Evolutionary conservation across 108 stramenopile genomes (phyloP).

Genomic region (Asterionellopsis glacialis): DNA sequence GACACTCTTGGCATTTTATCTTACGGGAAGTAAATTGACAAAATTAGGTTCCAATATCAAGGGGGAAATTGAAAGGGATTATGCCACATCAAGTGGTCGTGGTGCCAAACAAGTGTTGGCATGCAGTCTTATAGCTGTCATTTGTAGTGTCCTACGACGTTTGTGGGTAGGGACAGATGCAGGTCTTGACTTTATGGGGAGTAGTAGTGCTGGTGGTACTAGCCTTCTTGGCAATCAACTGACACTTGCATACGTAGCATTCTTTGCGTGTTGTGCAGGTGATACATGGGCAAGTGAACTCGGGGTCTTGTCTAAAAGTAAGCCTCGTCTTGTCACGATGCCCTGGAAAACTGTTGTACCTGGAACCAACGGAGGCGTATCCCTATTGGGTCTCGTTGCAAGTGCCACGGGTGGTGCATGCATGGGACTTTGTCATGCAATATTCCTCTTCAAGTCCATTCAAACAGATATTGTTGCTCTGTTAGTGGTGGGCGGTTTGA

Average conservation of each 20-base stretch:
- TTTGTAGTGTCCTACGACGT: constrained; percentile 48
- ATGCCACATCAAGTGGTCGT: constrained; percentile 28
- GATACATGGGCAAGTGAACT: constrained; percentile 83
- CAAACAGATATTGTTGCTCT: constrained; percentile 22
- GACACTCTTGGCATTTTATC: constrained; percentile 72
- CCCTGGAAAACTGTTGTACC: constrained; percentile 52
- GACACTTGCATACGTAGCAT: too few species aligned
- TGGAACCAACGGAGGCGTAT: constrained; percentile 85
- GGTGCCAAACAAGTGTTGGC: constrained; percentile 74
- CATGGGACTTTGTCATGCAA: constrained; percentile 47
- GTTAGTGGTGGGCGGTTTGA: constrained; percentile 21
- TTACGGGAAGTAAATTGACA: constrained; percentile 64
- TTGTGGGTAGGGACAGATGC: constrained; percentile 44
- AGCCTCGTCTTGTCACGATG: constrained; percentile 58
- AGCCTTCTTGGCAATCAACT: too few species aligned
- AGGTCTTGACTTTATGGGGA: neutral
- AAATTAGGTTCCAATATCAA: constrained; percentile 56
- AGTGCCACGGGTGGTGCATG: constrained; percentile 58
- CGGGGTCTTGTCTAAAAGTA: constrained; percentile 53
- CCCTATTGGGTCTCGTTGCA: constrained; percentile 44
- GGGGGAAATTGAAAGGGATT: constrained; percentile 39
- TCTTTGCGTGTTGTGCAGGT: constrained; percentile 33
- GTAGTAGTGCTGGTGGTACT: too few species aligned
- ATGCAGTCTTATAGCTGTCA: constrained; percentile 50
- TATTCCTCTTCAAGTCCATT: too few species aligned